phyloP scores from a whole-genome alignment of 768 basidiomycete genomes.

The Rhizopogon rudus region DNA sequence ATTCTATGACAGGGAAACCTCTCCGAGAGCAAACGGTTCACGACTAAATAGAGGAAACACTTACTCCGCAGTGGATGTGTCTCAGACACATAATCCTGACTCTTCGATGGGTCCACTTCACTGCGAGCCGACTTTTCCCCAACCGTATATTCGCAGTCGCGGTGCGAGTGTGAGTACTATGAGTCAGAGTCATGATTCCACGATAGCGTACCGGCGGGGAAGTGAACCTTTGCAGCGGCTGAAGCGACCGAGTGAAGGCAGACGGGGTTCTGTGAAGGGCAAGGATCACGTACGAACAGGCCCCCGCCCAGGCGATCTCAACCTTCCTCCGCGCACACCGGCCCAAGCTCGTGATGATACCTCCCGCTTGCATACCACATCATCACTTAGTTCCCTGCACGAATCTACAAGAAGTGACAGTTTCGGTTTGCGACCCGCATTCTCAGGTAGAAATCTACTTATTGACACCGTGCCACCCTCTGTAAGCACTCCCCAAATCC shows the following conservation, averaged over 20 bases:
- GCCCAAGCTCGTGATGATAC: slow-evolving; percentile 33
- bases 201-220: slow-evolving; percentile 43
- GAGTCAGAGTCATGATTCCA: slow-evolving; percentile 35
- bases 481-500: slow-evolving; percentile 16
- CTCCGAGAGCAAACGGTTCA: slow-evolving; percentile 23
- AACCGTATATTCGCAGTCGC: slow-evolving; percentile 42
- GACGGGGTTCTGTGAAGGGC: slow-evolving; percentile 43
- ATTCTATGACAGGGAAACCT: slow-evolving; percentile 41
- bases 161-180: slow-evolving; percentile 52
- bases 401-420: slow-evolving; percentile 56
- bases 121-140: slow-evolving; percentile 20
- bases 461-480: slow-evolving; percentile 15
- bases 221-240: slow-evolving; percentile 46
- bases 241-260: slow-evolving; percentile 34
- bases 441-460: slow-evolving; percentile 10
- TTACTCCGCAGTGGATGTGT: slow-evolving; percentile 29
- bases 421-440: slow-evolving; percentile 39
- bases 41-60: slow-evolving; percentile 35
- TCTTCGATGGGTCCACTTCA: slow-evolving; percentile 21
- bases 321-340: slow-evolving; percentile 53
- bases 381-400: slow-evolving; percentile 34
- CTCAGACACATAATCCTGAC: slow-evolving; percentile 26
- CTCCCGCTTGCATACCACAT: slow-evolving; percentile 32
- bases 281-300: slow-evolving; percentile 37
- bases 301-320: slow-evolving; percentile 54